Evolutionary conservation across 1,284 basidiomycete genomes (phyloP).

Genomic region (Cystobasidium slooffiae): DNA sequence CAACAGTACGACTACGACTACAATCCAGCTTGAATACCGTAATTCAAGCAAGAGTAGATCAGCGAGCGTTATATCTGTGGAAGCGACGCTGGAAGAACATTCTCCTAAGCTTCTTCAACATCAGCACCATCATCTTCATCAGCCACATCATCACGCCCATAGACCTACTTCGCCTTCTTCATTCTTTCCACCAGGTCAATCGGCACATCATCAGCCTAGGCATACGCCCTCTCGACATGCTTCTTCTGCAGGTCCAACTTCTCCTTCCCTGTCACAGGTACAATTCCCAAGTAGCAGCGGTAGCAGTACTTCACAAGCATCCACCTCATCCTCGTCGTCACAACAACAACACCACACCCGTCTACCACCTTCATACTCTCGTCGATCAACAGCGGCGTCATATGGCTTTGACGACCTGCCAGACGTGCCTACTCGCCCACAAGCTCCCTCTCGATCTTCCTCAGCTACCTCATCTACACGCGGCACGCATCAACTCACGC

Average conservation of each 20-base stretch:
- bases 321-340: neutral
- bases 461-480: slow-evolving; percentile 17
- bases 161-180: slow-evolving; percentile 25
- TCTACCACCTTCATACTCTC: neutral
- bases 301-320: neutral
- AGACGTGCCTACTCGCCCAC: slow-evolving; percentile 16
- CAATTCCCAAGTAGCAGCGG: neutral
- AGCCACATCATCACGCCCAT: neutral
- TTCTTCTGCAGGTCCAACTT: neutral
- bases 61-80: slow-evolving; percentile 28
- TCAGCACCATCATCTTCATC: slow-evolving; percentile 17
- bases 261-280: slow-evolving; percentile 8
- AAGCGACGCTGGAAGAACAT: slow-evolving; percentile 23
- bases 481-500: neutral
- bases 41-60: slow-evolving; percentile 37
- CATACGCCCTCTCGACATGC: neutral
- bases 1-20: slow-evolving; percentile 18
- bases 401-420: slow-evolving; percentile 33
- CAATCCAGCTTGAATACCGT: slow-evolving; percentile 35
- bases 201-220: slow-evolving; percentile 1
- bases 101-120: neutral
- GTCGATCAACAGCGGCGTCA: neutral
- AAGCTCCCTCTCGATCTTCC: slow-evolving; percentile 15
- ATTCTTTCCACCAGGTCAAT: slow-evolving; percentile 5
- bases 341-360: neutral